Conservation (phyloP, 371 early-diverging fungal genomes). For the Mucor lusitanicus region DNA sequence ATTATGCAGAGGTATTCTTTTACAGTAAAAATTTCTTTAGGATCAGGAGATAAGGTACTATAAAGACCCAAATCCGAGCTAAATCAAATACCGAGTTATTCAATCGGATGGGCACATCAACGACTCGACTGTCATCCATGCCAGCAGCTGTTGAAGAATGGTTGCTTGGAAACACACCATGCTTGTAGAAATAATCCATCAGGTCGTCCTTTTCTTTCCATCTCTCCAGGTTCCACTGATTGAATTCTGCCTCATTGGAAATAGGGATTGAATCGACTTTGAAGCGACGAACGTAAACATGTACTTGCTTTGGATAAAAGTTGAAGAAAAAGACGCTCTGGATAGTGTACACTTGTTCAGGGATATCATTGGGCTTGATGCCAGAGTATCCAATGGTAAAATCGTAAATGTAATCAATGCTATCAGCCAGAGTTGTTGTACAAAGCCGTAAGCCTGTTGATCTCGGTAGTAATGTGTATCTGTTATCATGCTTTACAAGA, state of each 20-base stretch:
- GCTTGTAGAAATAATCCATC: slow-evolving; percentile 76
- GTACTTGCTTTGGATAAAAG: slow-evolving; percentile 69
- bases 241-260: slow-evolving; percentile 62
- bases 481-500: slow-evolving; percentile 40
- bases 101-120: slow-evolving; percentile 27
- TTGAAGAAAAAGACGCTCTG: slow-evolving; percentile 68
- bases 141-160: background rate
- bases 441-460: slow-evolving; percentile 74
- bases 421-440: slow-evolving; percentile 58
- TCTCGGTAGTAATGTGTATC: slow-evolving; percentile 77
- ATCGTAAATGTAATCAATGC: slow-evolving; percentile 77
- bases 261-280: slow-evolving; percentile 52
- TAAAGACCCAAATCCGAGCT: slow-evolving; percentile 29
- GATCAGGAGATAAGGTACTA: slow-evolving; percentile 33
- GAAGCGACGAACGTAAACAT: slow-evolving; percentile 75
- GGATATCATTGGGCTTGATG: slow-evolving; percentile 63
- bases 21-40: slow-evolving; percentile 8
- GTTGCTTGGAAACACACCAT: slow-evolving; percentile 5
- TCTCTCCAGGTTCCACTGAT: slow-evolving; percentile 73
- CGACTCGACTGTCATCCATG: background rate
- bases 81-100: slow-evolving; percentile 28
- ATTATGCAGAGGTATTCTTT: background rate
- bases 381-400: slow-evolving; percentile 88
- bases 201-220: slow-evolving; percentile 88
- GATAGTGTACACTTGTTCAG: slow-evolving; percentile 73